Evolutionary conservation across 495 filamentous ascomycete species (phyloP).

Genomic region (Sabuloglossum arenarium): DNA sequence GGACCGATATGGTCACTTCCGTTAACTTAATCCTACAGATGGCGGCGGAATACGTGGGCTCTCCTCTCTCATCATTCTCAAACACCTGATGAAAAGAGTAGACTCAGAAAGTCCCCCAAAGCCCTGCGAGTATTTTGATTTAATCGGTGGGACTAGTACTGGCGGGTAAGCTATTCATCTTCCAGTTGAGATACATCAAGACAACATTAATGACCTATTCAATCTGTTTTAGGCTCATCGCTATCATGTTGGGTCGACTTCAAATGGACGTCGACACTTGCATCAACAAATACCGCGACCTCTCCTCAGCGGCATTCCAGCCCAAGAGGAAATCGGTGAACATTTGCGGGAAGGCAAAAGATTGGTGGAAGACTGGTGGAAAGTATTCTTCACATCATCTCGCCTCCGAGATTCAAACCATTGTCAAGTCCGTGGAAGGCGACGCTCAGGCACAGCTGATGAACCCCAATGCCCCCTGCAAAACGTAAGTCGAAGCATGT

Average conservation of each 20-base stretch:
- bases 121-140: slow-evolving; percentile 23
- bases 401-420: slow-evolving; percentile 78
- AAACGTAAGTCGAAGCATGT: slow-evolving; percentile 81
- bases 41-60: slow-evolving; percentile 15
- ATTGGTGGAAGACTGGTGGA: slow-evolving; percentile 31
- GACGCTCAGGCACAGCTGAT: slow-evolving; percentile 34
- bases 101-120: slow-evolving; percentile 34
- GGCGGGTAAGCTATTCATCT: slow-evolving; percentile 14
- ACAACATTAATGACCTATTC: neutral
- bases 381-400: slow-evolving; percentile 81
- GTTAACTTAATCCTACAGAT: slow-evolving; percentile 9
- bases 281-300: neutral
- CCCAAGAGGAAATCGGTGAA: slow-evolving; percentile 65
- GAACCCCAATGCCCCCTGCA: slow-evolving; percentile 28
- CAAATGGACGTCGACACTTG: slow-evolving; percentile 3
- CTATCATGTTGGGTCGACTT: slow-evolving; percentile 5
- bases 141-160: slow-evolving; percentile 20
- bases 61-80: slow-evolving; percentile 12
- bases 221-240: slow-evolving; percentile 1
- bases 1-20: neutral
- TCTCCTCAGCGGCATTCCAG: neutral
- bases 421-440: slow-evolving; percentile 51
- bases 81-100: slow-evolving; percentile 21
- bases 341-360: slow-evolving; percentile 58
- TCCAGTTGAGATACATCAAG: neutral